These are phyloP conservation scores for Pyrenochaeta sp. DNA, from an alignment of 2,329 filamentous ascomycete species.

Conservation along the genomic window DNA sequence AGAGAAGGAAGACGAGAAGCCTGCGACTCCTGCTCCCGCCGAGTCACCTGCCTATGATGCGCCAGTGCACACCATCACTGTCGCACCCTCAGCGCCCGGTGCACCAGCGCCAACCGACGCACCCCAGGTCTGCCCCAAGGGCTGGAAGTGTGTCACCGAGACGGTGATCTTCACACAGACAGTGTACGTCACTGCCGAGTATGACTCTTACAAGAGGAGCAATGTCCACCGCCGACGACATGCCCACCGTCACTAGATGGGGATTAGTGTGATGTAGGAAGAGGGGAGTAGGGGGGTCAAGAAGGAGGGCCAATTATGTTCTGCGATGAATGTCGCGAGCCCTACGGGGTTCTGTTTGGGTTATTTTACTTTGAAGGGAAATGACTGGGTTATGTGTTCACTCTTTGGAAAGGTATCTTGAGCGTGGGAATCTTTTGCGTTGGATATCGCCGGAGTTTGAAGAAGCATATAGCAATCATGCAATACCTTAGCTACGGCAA, in stretches of 20 bases:
- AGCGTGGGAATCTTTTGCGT: background rate
- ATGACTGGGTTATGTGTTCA: background rate
- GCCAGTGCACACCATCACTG: slow-evolving; percentile 21
- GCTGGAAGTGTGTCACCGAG: slow-evolving; percentile 34
- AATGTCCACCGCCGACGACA: slow-evolving; percentile 1
- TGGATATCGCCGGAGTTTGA: background rate
- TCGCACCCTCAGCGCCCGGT: slow-evolving; percentile 20
- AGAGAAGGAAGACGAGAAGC: slow-evolving; percentile 6
- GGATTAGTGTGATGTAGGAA: background rate
- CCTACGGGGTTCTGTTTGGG: slow-evolving; percentile 18
- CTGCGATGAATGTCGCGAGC: slow-evolving; percentile 24
- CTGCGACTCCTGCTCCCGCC: slow-evolving; percentile 3
- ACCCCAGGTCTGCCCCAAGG: slow-evolving; percentile 24
- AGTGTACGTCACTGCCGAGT: slow-evolving; percentile 34
- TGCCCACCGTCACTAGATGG: slow-evolving; percentile 9
- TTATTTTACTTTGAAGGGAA: background rate
- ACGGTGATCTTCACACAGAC: slow-evolving; percentile 36
- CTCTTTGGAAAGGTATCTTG: background rate
- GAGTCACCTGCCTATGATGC: slow-evolving; percentile 2
- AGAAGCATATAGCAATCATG: too few relatives aligned
- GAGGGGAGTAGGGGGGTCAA: background rate
- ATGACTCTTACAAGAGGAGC: slow-evolving; percentile 21
- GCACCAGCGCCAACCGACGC: slow-evolving; percentile 30
- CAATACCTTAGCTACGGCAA: too few relatives aligned
- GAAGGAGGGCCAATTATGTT: slow-evolving; percentile 12